Base-by-base conservation (phyloP, 768 basidiomycete genomes). In the Lanmaoa pseudosensibilis region DNA sequence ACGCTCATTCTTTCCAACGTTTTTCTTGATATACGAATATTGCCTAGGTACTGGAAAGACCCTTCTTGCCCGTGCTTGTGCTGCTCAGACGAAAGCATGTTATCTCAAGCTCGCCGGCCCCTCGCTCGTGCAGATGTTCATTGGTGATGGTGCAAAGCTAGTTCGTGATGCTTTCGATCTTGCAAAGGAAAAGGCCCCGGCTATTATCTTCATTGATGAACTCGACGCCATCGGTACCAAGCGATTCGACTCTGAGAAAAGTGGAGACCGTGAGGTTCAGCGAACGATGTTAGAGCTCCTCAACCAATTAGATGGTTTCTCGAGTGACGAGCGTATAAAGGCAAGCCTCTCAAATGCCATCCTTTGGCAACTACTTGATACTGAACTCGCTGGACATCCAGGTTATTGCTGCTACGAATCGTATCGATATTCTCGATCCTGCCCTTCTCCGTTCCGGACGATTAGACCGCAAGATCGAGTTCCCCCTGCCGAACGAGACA, bases 131-230 rank as follows among this genome's bases (percentile, higher is more conserved):
- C 97, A 99, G 75, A 99, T 98, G 97, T 99, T 96, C 74, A 99
- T 99, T 63, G 97, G 97, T 74, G 97, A 98, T 72, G 97, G 97
- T 67, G 97, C 97, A 52, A 98, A 98, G 73, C 85, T 99, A 49
- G 97, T 99, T 21, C 92, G 97, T 45, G 97, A 99, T 67, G 96
- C 96, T 4, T 98, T 99, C 70, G 94, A 95, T 45, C 81, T 99
- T 45, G 97, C 97, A 18, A 98, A 98, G 74, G 92, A 97, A 80
- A 98, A 98, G 68, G 92, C 94, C 2, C 95, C 95, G 7, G 90
- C 94, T n/a, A 98, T 98, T 72, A 98, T 98, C 73, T 98, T 98
- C 76, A 98, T 98, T 61, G 96, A 98, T 66, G 96, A 98, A 69
- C 74, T 98, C 69, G 96, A 98, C 71, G 95, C 95, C n/a, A 96